Evolutionary conservation across 768 basidiomycete genomes (phyloP).

Genomic region (Heimioporus sp.): DNA sequence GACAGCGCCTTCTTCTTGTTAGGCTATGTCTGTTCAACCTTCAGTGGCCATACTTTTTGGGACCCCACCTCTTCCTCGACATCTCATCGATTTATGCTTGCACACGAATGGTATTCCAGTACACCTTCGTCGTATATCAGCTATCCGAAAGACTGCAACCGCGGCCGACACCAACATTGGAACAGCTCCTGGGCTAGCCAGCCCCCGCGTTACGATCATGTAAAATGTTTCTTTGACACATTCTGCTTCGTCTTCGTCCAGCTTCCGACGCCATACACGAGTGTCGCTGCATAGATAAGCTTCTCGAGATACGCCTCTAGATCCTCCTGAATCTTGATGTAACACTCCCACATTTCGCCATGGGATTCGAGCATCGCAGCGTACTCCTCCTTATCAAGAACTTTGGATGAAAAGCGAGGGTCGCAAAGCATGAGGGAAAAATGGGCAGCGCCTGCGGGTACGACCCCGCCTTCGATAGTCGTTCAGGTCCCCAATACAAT

Average conservation of each 20-base stretch:
- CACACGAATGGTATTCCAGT: too few species aligned
- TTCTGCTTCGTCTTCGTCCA: conserved; percentile 33
- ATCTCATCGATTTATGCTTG: too few species aligned
- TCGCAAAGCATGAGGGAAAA: conserved; percentile 56
- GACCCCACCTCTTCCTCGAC: too few species aligned
- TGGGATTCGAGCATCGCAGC: conserved; percentile 34
- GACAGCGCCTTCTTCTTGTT: too few species aligned
- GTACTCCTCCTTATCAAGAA: conserved; percentile 34
- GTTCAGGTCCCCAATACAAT: conserved; percentile 15
- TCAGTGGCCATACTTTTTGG: too few species aligned
- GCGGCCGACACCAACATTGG: too few species aligned
- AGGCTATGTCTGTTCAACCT: too few species aligned
- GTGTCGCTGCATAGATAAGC: conserved; percentile 50
- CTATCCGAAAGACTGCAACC: too few species aligned
- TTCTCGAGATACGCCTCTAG: conserved; percentile 59
- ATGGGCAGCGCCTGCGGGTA: conserved; percentile 50
- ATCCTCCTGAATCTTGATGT: conserved; percentile 35
- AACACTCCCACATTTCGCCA: conserved; percentile 46
- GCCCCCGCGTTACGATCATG: too few species aligned
- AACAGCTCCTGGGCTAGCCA: too few species aligned
- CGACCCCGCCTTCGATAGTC: conserved; percentile 25
- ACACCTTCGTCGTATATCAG: too few species aligned
- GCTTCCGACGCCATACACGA: conserved; percentile 63
- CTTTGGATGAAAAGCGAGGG: conserved; percentile 29
- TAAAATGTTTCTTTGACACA: conserved; percentile 18